These are phyloP conservation scores for Tothia fuscella DNA, from an alignment of 2,329 filamentous ascomycete species.

Conservation along the genomic window DNA sequence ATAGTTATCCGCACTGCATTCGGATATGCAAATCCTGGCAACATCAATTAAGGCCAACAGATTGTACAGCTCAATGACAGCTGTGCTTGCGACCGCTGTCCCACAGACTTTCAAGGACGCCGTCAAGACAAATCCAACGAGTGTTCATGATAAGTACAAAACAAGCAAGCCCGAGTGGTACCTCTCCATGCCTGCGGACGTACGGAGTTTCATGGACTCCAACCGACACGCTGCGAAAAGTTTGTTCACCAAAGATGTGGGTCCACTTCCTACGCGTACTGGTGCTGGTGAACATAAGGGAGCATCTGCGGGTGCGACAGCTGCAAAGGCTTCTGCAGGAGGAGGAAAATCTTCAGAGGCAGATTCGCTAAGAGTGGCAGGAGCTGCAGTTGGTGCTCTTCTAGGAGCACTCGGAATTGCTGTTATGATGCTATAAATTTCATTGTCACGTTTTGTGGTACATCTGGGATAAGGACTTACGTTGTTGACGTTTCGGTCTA, in stretches of 20 bases:
- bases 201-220: constrained; percentile 5
- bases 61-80: constrained; percentile 3
- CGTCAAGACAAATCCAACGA: constrained; percentile 4
- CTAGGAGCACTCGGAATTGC: constrained; percentile 6
- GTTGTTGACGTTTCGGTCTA: no score
- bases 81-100: constrained; percentile 5
- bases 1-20: not conserved
- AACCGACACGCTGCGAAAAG: constrained; percentile 8
- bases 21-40: not conserved
- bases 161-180: constrained; percentile 6
- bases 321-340: not conserved
- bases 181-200: constrained; percentile 4
- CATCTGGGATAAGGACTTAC: no score
- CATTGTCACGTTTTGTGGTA: not conserved
- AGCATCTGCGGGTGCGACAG: not conserved
- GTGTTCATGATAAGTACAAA: constrained; percentile 1
- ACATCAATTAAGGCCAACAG: not conserved
- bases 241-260: constrained; percentile 6
- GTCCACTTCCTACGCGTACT: constrained; percentile 4
- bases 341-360: constrained; percentile 3
- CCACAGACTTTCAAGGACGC: constrained; percentile 2
- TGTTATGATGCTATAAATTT: constrained; percentile 1
- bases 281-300: not conserved
- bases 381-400: constrained; percentile 1
- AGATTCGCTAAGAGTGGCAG: not conserved